These are phyloP conservation scores for Leccinum obscurum DNA, from an alignment of 768 basidiomycete genomes.

Conservation along the genomic window DNA sequence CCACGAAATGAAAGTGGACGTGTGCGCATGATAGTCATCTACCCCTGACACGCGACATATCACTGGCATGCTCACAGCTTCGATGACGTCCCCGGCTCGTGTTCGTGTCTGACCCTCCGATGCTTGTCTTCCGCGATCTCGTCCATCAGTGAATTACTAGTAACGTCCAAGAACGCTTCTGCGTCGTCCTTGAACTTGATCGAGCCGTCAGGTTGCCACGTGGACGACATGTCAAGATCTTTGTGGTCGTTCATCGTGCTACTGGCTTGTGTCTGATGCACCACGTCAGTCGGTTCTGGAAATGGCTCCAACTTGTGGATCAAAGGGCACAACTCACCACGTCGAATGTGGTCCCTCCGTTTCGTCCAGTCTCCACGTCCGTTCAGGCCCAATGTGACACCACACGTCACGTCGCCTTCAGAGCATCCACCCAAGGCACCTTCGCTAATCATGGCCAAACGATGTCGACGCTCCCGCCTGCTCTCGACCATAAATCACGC, in stretches of 20 bases:
- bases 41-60: constrained; percentile 85
- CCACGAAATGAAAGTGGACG: background rate
- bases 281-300: constrained; percentile 42
- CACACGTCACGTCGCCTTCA: constrained; percentile 73
- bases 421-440: constrained; percentile 63
- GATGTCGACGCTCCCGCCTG: constrained; percentile 78
- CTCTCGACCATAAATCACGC: background rate
- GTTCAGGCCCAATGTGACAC: constrained; percentile 52
- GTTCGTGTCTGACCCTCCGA: constrained; percentile 79
- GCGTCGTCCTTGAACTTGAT: constrained; percentile 14
- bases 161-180: constrained; percentile 15
- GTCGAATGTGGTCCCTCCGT: constrained; percentile 90
- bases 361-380: constrained; percentile 81
- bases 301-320: constrained; percentile 78
- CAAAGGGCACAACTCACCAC: constrained; percentile 46
- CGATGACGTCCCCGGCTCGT: constrained; percentile 87
- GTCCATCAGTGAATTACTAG: constrained; percentile 55
- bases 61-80: constrained; percentile 65
- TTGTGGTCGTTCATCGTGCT: constrained; percentile 41
- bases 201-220: constrained; percentile 29
- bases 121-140: constrained; percentile 89
- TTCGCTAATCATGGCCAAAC: constrained; percentile 57
- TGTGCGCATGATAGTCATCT: constrained; percentile 80
- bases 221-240: constrained; percentile 48
- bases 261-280: constrained; percentile 15